Evolutionary conservation across 2,329 filamentous ascomycete genomes (phyloP).

Genomic region (Fusarium mangiferae): DNA sequence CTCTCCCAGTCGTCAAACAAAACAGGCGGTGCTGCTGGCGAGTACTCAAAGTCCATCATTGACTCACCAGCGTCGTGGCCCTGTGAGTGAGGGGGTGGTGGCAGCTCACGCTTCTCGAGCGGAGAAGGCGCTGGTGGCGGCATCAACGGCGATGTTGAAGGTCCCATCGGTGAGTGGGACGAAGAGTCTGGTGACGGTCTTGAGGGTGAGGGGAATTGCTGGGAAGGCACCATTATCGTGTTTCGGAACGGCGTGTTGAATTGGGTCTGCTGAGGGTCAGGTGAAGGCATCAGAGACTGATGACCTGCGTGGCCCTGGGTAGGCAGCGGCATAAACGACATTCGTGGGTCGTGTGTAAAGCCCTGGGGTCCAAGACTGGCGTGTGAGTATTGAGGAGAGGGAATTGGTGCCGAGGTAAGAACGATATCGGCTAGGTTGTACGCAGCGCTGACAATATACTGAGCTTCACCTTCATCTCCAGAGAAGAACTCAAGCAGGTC

Average conservation of each 20-base stretch:
- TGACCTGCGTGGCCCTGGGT: constrained; percentile 46
- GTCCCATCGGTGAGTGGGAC: constrained; percentile 47
- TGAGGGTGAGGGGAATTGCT: constrained; percentile 42
- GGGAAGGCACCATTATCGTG: constrained; percentile 49
- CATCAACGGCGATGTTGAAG: constrained; percentile 48
- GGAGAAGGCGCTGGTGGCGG: constrained; percentile 45
- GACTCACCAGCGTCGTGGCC: constrained; percentile 41
- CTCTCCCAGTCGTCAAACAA: constrained; percentile 57
- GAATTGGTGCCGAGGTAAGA: constrained; percentile 48
- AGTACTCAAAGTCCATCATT: constrained; percentile 58
- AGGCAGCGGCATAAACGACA: constrained; percentile 48
- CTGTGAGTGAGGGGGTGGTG: constrained; percentile 44
- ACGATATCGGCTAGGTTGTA: constrained; percentile 66
- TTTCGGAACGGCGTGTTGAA: constrained; percentile 47
- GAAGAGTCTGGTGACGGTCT: constrained; percentile 49
- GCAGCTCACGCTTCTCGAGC: constrained; percentile 52
- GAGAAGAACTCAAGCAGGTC: constrained; percentile 74
- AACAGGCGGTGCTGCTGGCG: constrained; percentile 50
- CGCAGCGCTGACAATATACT: constrained; percentile 66
- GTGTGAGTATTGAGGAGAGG: constrained; percentile 47
- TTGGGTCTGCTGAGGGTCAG: constrained; percentile 44
- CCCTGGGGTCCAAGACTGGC: constrained; percentile 41
- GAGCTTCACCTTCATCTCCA: constrained; percentile 65
- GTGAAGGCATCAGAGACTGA: constrained; percentile 45
- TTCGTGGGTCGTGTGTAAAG: constrained; percentile 44